These are phyloP conservation scores for Diutina rugosa DNA, from an alignment of 1,139 yeast genomes.

Conservation along the genomic window DNA sequence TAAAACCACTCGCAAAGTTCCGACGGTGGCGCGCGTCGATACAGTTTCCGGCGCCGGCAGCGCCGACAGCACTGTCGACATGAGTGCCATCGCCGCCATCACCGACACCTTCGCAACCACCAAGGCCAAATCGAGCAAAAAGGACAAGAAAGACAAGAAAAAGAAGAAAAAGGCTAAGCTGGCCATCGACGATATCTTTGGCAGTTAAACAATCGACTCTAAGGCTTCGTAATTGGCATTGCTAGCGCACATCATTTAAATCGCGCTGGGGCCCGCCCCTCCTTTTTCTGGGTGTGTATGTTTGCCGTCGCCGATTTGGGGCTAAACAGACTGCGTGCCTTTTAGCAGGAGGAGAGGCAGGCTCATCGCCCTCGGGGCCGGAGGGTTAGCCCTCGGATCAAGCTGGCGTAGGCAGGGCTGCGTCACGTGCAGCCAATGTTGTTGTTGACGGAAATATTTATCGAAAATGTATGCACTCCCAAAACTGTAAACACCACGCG, in stretches of 20 bases:
- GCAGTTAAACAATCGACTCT: conserved; percentile 8
- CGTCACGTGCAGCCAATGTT: background rate
- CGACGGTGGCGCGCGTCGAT: no score
- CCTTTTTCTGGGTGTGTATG: no score
- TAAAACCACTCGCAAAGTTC: no score
- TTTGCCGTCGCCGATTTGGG: no score
- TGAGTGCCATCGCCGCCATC: conserved; percentile 5
- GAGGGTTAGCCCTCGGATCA: background rate
- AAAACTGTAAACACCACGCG: background rate
- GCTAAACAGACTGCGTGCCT: no score
- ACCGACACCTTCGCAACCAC: conserved; percentile 3
- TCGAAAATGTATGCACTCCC: background rate
- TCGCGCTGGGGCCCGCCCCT: no score
- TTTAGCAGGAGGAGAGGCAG: background rate
- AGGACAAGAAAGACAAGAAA: conserved; percentile 9
- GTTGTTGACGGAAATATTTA: background rate
- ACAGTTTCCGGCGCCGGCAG: background rate
- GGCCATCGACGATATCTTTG: conserved; percentile 51
- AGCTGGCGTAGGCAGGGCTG: background rate
- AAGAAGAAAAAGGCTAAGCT: conserved; percentile 31
- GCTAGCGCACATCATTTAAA: no score
- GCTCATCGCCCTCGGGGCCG: background rate
- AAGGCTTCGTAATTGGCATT: no score
- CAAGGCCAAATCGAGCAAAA: conserved; percentile 4
- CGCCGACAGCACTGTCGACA: background rate